Base-by-base conservation (phyloP, 2,329 filamentous ascomycete species). In the Oidium heveae region DNA sequence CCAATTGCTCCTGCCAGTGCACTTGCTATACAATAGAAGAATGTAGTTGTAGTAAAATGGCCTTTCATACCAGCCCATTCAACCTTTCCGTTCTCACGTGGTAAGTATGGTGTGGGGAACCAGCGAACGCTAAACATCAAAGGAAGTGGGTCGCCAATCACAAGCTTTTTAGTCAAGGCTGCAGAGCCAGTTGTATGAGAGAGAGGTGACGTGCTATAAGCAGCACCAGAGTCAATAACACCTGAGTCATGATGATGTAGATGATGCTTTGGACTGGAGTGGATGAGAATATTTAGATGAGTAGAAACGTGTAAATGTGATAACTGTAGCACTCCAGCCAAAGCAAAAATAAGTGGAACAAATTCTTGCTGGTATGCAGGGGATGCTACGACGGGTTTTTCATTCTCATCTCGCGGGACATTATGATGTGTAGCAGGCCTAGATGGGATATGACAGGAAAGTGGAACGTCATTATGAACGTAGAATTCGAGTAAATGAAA, bases 401-500 rank as follows among this genome's bases (percentile, higher is more conserved):
- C 7, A 28, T 28, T 28, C 7, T 28, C 24, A 67, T 66, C 65
- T 7, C 15, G 22, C 74, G 73, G 65, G 54, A 58, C 36, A 53
- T 61, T 50, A 56, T 77, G 67, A 58, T 76, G 71, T 8, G 70
- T 68, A 13, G 74, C 65, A 0, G 89, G 89, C 8, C 82, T 80
- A 0, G 86, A 78, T 32, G 89, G 86, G 15, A 96, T 77, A 54
- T 91, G 88, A 68, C 91, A 98, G 55, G 86, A 80, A 52, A 96
- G 74, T 10, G 91, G 91, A 18, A 87, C 88, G 69, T 98, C 91
- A 71, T 84, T 87, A 74, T 96, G 91, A 67, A 96, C 82, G 74
- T 96, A 96, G 74, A 95, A 96, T 70, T 96, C 85, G 70, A 89
- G 81, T 53, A 89, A 76, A 69, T 91, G 85, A 73, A 86, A 91